phyloP scores from a whole-genome alignment of 2,329 filamentous ascomycete species.

The Periconia macrospinosa region DNA sequence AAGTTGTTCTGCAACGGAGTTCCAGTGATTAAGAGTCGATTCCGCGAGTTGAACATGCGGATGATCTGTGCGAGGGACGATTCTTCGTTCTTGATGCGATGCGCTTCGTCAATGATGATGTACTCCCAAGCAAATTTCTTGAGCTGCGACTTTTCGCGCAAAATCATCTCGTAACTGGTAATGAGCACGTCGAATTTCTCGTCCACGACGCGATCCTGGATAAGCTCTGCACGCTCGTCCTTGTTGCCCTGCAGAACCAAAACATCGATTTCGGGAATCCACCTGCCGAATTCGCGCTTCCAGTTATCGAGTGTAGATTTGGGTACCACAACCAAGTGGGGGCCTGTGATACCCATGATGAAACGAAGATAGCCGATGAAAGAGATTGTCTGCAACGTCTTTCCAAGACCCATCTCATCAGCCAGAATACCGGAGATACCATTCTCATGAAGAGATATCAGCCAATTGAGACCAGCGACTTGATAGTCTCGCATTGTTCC shows the following conservation, averaged over 20 bases:
- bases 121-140: constrained; percentile 99
- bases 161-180: constrained; percentile 98
- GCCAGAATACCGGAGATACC: constrained; percentile 97
- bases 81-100: constrained; percentile 99
- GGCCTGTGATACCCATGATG: constrained; percentile 84
- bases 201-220: constrained; percentile 86
- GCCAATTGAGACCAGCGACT: constrained; percentile 92
- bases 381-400: constrained; percentile 95
- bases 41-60: constrained; percentile 91
- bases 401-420: constrained; percentile 98
- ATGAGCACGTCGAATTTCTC: constrained; percentile 98
- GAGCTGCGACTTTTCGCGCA: constrained; percentile 89
- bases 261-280: constrained; percentile 95
- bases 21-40: constrained; percentile 91
- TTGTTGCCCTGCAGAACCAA: constrained; percentile 93
- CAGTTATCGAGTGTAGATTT: constrained; percentile 99
- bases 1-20: constrained; percentile 97
- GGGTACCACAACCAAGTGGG: constrained; percentile 87
- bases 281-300: constrained; percentile 89
- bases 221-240: constrained; percentile 84
- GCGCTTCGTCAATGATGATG: constrained; percentile 97
- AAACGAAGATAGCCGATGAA: constrained; percentile 95
- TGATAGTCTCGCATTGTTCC: constrained; percentile 96
- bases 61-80: constrained; percentile 97
- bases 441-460: constrained; percentile 96